These are phyloP conservation scores for Leishmania major DNA, from an alignment of 208 protist genomes.

Conservation along the genomic window DNA sequence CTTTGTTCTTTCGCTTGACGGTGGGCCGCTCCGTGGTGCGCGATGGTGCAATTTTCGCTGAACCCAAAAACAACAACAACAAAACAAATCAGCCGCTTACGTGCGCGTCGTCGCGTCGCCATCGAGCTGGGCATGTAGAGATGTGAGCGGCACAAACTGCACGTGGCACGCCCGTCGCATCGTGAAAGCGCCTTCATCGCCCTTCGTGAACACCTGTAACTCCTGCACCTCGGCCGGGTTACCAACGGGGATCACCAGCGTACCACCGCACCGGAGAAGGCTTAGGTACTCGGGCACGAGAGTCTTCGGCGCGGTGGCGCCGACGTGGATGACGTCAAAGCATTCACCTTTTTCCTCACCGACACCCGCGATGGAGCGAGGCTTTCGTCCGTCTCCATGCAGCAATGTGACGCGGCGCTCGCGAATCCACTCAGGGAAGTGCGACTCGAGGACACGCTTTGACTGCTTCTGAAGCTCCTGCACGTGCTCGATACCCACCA, in stretches of 20 bases:
- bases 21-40: background rate
- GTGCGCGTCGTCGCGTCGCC: background rate
- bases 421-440: conserved; percentile 52
- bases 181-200: conserved; percentile 47
- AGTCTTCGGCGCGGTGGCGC: conserved; percentile 54
- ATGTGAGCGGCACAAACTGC: conserved; percentile 84
- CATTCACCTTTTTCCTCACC: background rate
- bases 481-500: conserved; percentile 86
- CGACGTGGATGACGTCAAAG: conserved; percentile 91
- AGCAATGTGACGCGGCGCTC: conserved; percentile 47
- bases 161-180: conserved; percentile 44
- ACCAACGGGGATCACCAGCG: conserved; percentile 82
- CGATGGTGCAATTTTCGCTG: background rate
- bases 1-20: background rate
- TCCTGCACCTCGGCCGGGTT: conserved; percentile 48
- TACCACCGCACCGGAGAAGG: conserved; percentile 53
- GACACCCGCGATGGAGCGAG: conserved; percentile 23
- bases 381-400: conserved; percentile 67
- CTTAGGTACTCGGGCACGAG: conserved; percentile 51
- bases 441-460: conserved; percentile 35
- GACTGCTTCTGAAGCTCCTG: conserved; percentile 50
- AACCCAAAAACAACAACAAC: no score
- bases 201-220: conserved; percentile 72
- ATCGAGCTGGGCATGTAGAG: conserved; percentile 47
- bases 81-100: background rate